Percentiles rank a stretch among this genome's conserved stretches.
These are phyloP conservation scores for Handroanthus guayacan DNA, from an alignment of 257 asterid genomes.

Conservation along the genomic window DNA sequence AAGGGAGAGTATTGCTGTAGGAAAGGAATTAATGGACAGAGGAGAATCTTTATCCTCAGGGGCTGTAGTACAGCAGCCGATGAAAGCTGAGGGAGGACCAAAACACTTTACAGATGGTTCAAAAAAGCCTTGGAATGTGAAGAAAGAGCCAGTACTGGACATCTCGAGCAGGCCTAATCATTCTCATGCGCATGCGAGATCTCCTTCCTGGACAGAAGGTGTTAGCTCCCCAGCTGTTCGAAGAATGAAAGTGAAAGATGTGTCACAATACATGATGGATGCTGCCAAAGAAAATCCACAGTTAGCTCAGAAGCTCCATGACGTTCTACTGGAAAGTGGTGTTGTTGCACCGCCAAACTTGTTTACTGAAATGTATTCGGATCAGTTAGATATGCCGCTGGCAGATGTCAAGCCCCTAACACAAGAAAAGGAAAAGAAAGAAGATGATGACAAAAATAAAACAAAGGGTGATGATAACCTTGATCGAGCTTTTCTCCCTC, in stretches of 20 bases:
- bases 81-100: slow-evolving; percentile 44
- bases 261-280: slow-evolving; percentile 91
- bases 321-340: slow-evolving; percentile 92
- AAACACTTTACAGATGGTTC: slow-evolving; percentile 39
- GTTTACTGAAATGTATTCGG: slow-evolving; percentile 75
- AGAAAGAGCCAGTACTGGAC: slow-evolving; percentile 51
- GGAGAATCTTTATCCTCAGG: slow-evolving; percentile 39
- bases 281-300: slow-evolving; percentile 97
- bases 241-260: slow-evolving; percentile 89
- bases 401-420: slow-evolving; percentile 48
- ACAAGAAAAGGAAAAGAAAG: slow-evolving; percentile 55
- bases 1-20: slow-evolving; percentile 40
- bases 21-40: slow-evolving; percentile 40
- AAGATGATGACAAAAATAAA: slow-evolving; percentile 42
- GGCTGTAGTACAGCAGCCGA: slow-evolving; percentile 38
- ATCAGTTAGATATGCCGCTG: slow-evolving; percentile 49
- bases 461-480: slow-evolving; percentile 43
- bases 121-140: slow-evolving; percentile 44
- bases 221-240: slow-evolving; percentile 88
- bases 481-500: slow-evolving; percentile 70
- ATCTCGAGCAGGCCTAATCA: slow-evolving; percentile 55
- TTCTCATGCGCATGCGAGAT: slow-evolving; percentile 73
- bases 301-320: slow-evolving; percentile 94
- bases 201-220: slow-evolving; percentile 99
- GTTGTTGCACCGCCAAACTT: slow-evolving; percentile 93